Evolutionary conservation across 2,329 filamentous ascomycete genomes (phyloP), one percentile per base, ranked within the genome.

Genomic region (Apiospora marii): DNA sequence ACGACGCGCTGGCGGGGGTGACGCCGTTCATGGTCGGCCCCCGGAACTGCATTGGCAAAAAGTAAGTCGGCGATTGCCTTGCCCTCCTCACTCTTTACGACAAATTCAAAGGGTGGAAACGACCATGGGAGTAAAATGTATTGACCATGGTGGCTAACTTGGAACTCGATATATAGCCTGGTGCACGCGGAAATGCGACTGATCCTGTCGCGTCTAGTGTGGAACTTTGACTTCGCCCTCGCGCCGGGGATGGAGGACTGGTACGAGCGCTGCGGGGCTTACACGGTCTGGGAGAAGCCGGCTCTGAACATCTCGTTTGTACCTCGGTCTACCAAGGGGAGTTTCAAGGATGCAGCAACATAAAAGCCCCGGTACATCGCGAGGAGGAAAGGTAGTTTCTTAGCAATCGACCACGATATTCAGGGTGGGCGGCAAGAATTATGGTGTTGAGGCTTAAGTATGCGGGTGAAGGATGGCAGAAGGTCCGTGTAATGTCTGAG

Each of bases 21-120:
- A 80, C 83, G 74, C 80, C 83, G 22, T 84, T 85, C 72, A 77
- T 77, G 61, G 70, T 78, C 1, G 82, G 84, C 2, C 81, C 83
- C 37, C 74, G 83, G n/a, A 83, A 83, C 61, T 85, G 83, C 68
- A 78, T 85, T 49, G 83, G 83, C 12, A 77, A 78, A 72, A 84
- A 84, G 68, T 69, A 37, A 34, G 68, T 34, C n/a, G n/a, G n/a
- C n/a, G n/a, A n/a, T n/a, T n/a, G n/a, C n/a, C n/a, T n/a, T n/a
- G n/a, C n/a, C n/a, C n/a, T n/a, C n/a, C n/a, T n/a, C n/a, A n/a
- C n/a, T n/a, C n/a, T n/a, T n/a, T n/a, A n/a, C n/a, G n/a, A n/a
- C n/a, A n/a, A n/a, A n/a, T n/a, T n/a, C n/a, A n/a, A n/a, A n/a
- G n/a, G n/a, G n/a, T n/a, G n/a, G n/a, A n/a, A n/a, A n/a, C n/a